Evolutionary conservation across 306 rosid species (phyloP), one percentile per base, ranked within the genome.

Genomic region (Cicer cuneatum): DNA sequence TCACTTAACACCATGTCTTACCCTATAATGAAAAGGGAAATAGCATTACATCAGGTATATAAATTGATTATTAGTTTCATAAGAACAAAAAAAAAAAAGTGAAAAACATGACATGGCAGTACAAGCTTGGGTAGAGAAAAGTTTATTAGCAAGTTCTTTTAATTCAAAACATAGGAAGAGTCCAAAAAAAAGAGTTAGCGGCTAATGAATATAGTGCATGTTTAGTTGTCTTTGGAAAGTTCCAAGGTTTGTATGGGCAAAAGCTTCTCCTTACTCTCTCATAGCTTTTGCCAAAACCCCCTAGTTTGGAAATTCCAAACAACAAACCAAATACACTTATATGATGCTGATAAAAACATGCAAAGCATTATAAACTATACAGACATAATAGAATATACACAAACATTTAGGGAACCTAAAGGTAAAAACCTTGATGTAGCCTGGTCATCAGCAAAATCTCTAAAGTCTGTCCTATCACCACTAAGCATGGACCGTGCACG

Each of bases 401-500:
- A 78, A 65, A 51, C 46, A 57, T 61, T 48, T 49, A 53, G 67
- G 83, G 57, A 75, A 72, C 64, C 80, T 64, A 74, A 81, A 69
- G 61, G 66, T 68, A 53, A 72, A 72, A 85, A 95, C 99, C 99
- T 95, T 86, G 98, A 87, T 65, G 92, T 78, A 67, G 99, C 85
- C 72, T 86, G 87, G 59, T 87, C 99, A 85, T 92, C 98, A 63
- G 90, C 75, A 87, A 83, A 95, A 69, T 85, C 98, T 90, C 87
- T 83, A 83, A 91, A 87, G 69, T 88, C 58, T 78, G 89, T 84
- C 89, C 91, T 84, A 80, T 88, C 98, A 81, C 99, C 98, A 79
- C 99, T 83, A 77, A 95, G 99, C 89, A 95, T 85, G 78, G 99
- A 95, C 81, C 90, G 92, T 38, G 88, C 96, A 74, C 96, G 97